phyloP scores from a whole-genome alignment of 176 grass and related monocot genomes.

The Microstegium vimineum region DNA sequence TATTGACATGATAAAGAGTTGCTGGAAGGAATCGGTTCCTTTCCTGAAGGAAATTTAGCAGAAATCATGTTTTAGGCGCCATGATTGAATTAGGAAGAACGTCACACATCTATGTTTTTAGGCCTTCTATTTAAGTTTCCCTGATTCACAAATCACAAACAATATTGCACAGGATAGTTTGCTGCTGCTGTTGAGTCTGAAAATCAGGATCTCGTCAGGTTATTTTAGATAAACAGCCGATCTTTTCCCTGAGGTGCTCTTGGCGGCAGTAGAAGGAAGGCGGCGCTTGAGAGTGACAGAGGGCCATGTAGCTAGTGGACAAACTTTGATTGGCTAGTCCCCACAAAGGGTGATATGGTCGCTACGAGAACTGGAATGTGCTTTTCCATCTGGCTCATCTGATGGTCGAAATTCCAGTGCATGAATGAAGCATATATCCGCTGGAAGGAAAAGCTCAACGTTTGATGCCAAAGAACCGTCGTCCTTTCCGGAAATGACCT shows the following conservation, averaged over 20 bases:
- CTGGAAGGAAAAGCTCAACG: background rate
- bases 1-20: constrained; percentile 58
- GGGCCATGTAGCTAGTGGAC: background rate
- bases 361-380: background rate
- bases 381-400: background rate
- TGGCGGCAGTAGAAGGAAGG: background rate
- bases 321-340: background rate
- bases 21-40: constrained; percentile 74
- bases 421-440: constrained; percentile 23
- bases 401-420: background rate
- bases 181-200: background rate
- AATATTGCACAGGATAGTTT: background rate
- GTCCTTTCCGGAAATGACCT: constrained; percentile 1
- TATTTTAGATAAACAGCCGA: background rate
- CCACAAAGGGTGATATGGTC: background rate
- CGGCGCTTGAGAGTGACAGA: background rate
- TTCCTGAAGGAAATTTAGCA: constrained; percentile 55
- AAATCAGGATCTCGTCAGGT: background rate
- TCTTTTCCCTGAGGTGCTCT: background rate
- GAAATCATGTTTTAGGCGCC: background rate
- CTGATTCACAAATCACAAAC: background rate
- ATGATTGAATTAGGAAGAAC: background rate
- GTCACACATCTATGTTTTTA: background rate
- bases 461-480: constrained; percentile 6
- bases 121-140: background rate